phyloP scores from a whole-genome alignment of 257 asterid genomes.

The Phtheirospermum japonicum region DNA sequence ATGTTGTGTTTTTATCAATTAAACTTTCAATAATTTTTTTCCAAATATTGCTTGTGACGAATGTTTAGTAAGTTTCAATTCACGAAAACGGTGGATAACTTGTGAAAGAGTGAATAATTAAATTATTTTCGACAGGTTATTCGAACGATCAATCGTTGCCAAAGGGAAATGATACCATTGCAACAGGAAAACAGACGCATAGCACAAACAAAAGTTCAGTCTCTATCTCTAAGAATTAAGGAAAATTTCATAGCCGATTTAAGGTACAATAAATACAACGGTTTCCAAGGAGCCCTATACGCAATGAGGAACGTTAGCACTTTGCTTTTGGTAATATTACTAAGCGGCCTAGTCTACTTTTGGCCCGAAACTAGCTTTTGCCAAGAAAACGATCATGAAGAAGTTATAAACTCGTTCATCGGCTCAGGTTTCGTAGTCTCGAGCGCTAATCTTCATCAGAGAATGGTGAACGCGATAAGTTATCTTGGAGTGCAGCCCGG shows the following conservation, averaged over 20 bases:
- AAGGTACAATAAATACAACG: slow-evolving; percentile 62
- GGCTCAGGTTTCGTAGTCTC: slow-evolving; percentile 43
- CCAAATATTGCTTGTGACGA: no score
- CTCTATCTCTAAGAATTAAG: slow-evolving; percentile 47
- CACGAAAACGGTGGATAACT: no score
- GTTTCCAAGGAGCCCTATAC: slow-evolving; percentile 62
- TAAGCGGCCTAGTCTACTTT: slow-evolving; percentile 62
- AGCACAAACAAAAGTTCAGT: slow-evolving; percentile 51
- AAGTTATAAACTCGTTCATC: neutral
- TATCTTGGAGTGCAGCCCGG: slow-evolving; percentile 39
- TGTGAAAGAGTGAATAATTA: no score
- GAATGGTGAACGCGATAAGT: slow-evolving; percentile 41
- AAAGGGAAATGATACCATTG: slow-evolving; percentile 53
- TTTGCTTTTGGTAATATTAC: slow-evolving; percentile 52
- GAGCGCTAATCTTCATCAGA: slow-evolving; percentile 54
- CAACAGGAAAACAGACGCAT: slow-evolving; percentile 61
- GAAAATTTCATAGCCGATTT: slow-evolving; percentile 44
- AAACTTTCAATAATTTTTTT: no score
- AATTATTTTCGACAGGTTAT: slow-evolving; percentile 43
- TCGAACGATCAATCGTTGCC: slow-evolving; percentile 58
- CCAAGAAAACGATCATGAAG: slow-evolving; percentile 19
- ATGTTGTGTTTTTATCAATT: no score
- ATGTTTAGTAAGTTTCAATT: no score
- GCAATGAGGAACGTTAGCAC: slow-evolving; percentile 70
- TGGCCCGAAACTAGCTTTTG: slow-evolving; percentile 61